Evolutionary conservation across 2,329 filamentous ascomycete genomes (phyloP).

Genomic region (Penicillium thymicola): DNA sequence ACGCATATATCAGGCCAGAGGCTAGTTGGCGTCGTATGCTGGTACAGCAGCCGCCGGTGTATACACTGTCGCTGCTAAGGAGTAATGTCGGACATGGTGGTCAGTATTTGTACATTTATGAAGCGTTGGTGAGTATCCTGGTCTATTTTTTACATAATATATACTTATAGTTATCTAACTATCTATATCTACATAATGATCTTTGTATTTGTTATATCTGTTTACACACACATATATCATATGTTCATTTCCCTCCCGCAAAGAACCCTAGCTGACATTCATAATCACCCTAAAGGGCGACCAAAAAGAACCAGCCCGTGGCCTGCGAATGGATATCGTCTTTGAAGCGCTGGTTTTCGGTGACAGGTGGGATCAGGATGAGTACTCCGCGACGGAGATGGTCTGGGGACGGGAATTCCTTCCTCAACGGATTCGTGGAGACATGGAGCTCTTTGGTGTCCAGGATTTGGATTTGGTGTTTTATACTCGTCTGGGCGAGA

Average conservation of each 20-base stretch:
- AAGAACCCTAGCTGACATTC: background rate
- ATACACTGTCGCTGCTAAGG: background rate
- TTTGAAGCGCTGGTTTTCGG: background rate
- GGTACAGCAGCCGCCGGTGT: slow-evolving; percentile 3
- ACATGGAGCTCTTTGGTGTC: background rate
- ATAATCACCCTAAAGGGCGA: background rate
- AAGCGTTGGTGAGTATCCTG: background rate
- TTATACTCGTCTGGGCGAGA: background rate
- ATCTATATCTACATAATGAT: background rate
- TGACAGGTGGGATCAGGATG: background rate
- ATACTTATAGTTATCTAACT: background rate
- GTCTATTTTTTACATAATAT: background rate
- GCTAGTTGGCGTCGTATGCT: slow-evolving; percentile 8
- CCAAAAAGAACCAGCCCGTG: background rate
- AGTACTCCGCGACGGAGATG: background rate
- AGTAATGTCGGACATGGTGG: slow-evolving; percentile 2
- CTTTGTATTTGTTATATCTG: no score
- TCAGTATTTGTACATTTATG: background rate
- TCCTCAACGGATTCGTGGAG: background rate
- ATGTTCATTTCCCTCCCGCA: background rate
- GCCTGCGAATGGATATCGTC: background rate
- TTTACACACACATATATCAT: background rate
- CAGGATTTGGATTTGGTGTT: background rate
- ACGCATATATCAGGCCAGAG: background rate
- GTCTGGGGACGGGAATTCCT: background rate